Conservation (phyloP, 768 basidiomycete species). For the Nidula microcarpa region DNA sequence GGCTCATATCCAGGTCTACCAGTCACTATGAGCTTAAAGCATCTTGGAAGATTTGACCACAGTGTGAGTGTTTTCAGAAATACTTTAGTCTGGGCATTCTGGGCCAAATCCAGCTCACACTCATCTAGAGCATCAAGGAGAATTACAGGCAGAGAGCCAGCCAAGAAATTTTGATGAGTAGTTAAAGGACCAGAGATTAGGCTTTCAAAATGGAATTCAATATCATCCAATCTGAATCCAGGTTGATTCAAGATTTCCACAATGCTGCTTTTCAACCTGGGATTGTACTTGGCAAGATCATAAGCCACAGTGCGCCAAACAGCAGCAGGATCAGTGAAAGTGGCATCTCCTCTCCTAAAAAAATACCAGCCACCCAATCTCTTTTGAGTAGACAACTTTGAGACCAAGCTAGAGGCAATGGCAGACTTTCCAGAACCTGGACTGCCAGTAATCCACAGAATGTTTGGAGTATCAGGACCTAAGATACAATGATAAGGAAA, state of each 20-base stretch:
- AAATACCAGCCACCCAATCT: not conserved
- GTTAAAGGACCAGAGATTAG: not conserved
- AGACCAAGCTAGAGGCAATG: not conserved
- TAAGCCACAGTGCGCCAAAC: not conserved
- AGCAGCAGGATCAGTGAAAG: not conserved
- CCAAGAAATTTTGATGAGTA: not conserved
- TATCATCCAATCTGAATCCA: not conserved
- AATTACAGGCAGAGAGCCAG: not conserved
- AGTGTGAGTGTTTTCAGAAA: not conserved
- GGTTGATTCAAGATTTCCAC: not conserved
- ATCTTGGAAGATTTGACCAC: not conserved
- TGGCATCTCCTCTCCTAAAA: not conserved
- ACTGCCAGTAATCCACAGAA: not conserved
- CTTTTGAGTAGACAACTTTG: not conserved
- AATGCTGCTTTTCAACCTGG: not conserved
- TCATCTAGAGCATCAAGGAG: not conserved
- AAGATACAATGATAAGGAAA: not conserved
- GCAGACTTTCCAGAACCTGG: not conserved
- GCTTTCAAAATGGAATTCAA: not conserved
- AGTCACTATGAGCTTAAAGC: not conserved
- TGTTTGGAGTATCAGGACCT: not conserved
- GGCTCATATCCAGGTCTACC: not conserved
- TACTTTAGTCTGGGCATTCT: not conserved
- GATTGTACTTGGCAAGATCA: not conserved
- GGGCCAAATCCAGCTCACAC: not conserved